Conservation (phyloP, 305 asterid genomes). For the Fraxinus nigra region DNA sequence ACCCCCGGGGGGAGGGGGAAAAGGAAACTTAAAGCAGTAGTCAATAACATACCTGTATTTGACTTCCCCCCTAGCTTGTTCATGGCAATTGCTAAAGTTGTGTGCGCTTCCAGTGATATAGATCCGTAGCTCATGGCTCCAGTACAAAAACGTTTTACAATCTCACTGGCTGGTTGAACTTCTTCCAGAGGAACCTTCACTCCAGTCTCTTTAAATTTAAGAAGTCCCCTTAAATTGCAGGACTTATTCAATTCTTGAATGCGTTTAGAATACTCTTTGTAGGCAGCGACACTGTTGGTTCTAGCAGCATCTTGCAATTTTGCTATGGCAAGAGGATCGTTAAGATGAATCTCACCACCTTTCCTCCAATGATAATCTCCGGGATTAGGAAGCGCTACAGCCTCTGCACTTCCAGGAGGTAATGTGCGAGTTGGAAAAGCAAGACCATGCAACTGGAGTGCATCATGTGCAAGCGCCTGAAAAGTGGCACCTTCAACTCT, state of each 20-base stretch:
- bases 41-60: constrained; percentile 65
- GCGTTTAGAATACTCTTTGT: constrained; percentile 87
- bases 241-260: constrained; percentile 80
- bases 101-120: constrained; percentile 91
- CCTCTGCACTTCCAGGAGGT: constrained; percentile 93
- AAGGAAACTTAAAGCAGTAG: neutral
- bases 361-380: constrained; percentile 99
- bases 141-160: constrained; percentile 88
- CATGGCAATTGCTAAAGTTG: constrained; percentile 96
- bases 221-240: constrained; percentile 93
- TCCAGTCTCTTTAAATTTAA: constrained; percentile 71
- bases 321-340: constrained; percentile 95
- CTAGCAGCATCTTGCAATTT: constrained; percentile 94
- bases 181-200: constrained; percentile 76
- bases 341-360: constrained; percentile 94
- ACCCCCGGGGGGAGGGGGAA: neutral
- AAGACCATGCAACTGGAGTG: constrained; percentile 79
- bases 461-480: constrained; percentile 87
- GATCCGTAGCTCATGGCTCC: constrained; percentile 99
- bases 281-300: constrained; percentile 87
- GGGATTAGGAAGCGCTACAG: constrained; percentile 95
- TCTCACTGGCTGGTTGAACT: constrained; percentile 93
- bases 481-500: constrained; percentile 99
- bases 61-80: constrained; percentile 94
- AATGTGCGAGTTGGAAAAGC: constrained; percentile 83